Percentiles rank a stretch among this genome's conserved stretches.
These are phyloP conservation scores for Hypoxylon sp. DNA, from an alignment of 2,329 filamentous ascomycete genomes.

Conservation along the genomic window DNA sequence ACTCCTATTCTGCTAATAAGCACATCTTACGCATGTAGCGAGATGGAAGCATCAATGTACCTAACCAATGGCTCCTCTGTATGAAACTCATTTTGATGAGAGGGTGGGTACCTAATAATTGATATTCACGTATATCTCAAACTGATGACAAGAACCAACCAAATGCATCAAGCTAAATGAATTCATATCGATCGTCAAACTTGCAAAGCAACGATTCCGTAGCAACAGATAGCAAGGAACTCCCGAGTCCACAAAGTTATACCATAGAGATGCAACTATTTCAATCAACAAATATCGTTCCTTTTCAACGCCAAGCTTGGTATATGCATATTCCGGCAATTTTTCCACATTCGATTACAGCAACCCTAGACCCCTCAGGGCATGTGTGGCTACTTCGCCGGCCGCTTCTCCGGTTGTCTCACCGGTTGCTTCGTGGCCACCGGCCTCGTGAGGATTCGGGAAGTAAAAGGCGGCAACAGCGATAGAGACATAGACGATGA, in stretches of 20 bases:
- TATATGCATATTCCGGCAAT: conserved; percentile 19
- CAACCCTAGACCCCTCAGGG: conserved; percentile 20
- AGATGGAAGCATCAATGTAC: not conserved
- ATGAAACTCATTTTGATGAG: not conserved
- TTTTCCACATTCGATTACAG: conserved; percentile 8
- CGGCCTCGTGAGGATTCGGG: conserved; percentile 71
- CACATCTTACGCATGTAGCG: no score
- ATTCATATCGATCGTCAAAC: conserved; percentile 28
- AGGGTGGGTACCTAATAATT: not conserved
- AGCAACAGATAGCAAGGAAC: conserved; percentile 15
- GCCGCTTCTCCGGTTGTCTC: conserved; percentile 16
- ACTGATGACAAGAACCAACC: not conserved
- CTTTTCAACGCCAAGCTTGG: conserved; percentile 38
- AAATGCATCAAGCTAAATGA: not conserved
- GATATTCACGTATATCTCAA: not conserved
- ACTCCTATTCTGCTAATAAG: no score
- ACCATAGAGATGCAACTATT: conserved; percentile 26
- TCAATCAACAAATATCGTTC: conserved; percentile 23
- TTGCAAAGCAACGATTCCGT: conserved; percentile 14
- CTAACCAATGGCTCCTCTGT: not conserved
- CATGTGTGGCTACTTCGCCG: conserved; percentile 16
- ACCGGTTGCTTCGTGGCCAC: conserved; percentile 56
- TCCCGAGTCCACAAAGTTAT: conserved; percentile 20
- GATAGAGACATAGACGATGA: conserved; percentile 75
- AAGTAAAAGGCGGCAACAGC: conserved; percentile 72